Percentiles rank a stretch among this genome's conserved stretches.
These are phyloP conservation scores for Oligophagozyma castellii DNA, from an alignment of 1,139 yeast genomes.

Conservation along the genomic window DNA sequence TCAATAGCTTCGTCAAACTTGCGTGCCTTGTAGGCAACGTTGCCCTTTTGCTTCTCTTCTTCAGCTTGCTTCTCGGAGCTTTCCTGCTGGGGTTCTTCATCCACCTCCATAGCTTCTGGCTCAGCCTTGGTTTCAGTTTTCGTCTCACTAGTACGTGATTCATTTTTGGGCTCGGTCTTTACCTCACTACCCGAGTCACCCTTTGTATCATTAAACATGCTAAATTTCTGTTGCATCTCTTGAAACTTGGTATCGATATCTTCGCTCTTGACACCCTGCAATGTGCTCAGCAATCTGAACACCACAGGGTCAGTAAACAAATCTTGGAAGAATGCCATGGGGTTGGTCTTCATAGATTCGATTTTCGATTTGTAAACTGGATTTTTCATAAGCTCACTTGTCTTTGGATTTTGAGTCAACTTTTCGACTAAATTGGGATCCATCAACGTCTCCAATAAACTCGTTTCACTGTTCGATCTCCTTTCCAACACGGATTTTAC, in stretches of 20 bases:
- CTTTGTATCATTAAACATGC: too few species aligned
- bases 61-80: slow-evolving; percentile 40
- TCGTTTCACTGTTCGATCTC: slow-evolving; percentile 39
- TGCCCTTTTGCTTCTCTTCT: slow-evolving; percentile 73
- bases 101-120: slow-evolving; percentile 27
- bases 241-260: background rate
- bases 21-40: slow-evolving; percentile 70
- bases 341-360: slow-evolving; percentile 51
- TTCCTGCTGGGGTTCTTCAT: slow-evolving; percentile 15
- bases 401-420: slow-evolving; percentile 73
- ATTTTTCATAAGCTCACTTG: slow-evolving; percentile 76
- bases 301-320: slow-evolving; percentile 70
- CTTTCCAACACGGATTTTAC: slow-evolving; percentile 32
- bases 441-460: slow-evolving; percentile 60
- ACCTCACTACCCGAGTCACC: too few species aligned
- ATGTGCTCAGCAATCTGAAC: slow-evolving; percentile 77
- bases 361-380: slow-evolving; percentile 71
- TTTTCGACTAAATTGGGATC: slow-evolving; percentile 72
- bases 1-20: slow-evolving; percentile 89
- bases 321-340: slow-evolving; percentile 50
- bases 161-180: slow-evolving; percentile 13
- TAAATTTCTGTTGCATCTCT: background rate
- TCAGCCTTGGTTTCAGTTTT: slow-evolving; percentile 19
- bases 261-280: slow-evolving; percentile 67
- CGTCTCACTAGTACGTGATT: slow-evolving; percentile 21